Base-by-base conservation (phyloP, 176 grass and related monocot genomes). In the Bothriochloa decipiens region DNA sequence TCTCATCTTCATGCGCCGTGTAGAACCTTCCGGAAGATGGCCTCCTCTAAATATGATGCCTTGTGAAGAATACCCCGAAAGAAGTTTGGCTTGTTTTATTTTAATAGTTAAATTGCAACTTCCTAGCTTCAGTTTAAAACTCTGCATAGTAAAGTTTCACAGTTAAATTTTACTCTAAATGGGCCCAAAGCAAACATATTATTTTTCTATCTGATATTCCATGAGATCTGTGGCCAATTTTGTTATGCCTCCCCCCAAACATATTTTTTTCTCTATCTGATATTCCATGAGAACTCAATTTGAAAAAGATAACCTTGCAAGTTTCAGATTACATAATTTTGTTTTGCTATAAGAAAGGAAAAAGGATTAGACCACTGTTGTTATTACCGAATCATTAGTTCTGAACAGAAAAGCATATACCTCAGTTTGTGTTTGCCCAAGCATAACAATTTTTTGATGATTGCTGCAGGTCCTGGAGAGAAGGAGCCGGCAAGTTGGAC, bases 401-500 rank as follows among this genome's bases (percentile, higher is more conserved):
- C 42, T 22, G n/a, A 35, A 75, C 2, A 50, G 41, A 49, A 81
- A 70, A 71, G 3, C 47, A 41, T 57, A 36, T 36, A 36, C 27
- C 39, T 80, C 27, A 35, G 0, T 5, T 80, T 16, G 1, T 64
- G 57, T 74, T 75, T 5, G 18, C 15, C 74, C 67, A 60, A 27
- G 61, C 22, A 22, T 52, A 76, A 32, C 43, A 29, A 80, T 8
- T 45, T 49, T 15, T 83, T 13, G 79, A 78, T 76, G 70, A 18
- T 79, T 27, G 78, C 7, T 62, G 17, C 90, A 94, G 92, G 85
- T 65, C 12, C 15, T 85, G 25, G 90, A 92, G 87, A 87, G 63
- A 65, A 65, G 77, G 64, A 88, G 25, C n/a, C 37, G 83, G 39
- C 87, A 90, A 84, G 52, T 58, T 68, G 81, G 84, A 74, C 88